A percentile compares a stretch with the other conserved stretches of the same genome.
phyloP scores from a whole-genome alignment of 768 basidiomycete species.

The Rhizopogon vinicolor region DNA sequence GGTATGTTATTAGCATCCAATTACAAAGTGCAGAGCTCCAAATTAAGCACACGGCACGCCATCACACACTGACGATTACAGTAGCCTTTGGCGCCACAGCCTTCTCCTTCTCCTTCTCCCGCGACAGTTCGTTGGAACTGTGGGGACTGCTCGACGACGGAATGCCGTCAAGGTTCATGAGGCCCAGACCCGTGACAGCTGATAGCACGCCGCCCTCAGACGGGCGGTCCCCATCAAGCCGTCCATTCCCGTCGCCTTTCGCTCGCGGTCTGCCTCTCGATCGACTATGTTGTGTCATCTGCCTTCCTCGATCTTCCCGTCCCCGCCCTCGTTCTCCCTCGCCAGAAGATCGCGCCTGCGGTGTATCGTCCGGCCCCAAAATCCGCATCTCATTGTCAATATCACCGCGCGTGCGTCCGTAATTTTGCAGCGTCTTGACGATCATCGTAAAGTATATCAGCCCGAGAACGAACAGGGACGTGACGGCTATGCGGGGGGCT shows the following conservation, averaged over 20 bases:
- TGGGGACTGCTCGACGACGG: conserved; percentile 4
- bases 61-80: background rate
- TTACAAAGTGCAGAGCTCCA: background rate
- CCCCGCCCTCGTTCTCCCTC: conserved; percentile 1
- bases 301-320: conserved; percentile 3
- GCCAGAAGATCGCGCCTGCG: background rate
- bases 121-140: conserved; percentile 8
- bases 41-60: background rate
- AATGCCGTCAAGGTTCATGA: conserved; percentile 17
- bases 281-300: background rate
- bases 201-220: conserved; percentile 13
- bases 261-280: conserved; percentile 4
- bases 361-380: background rate
- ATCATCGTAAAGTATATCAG: conserved; percentile 59
- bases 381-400: background rate
- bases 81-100: background rate
- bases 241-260: background rate
- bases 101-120: conserved; percentile 7
- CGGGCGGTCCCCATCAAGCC: background rate
- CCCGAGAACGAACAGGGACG: conserved; percentile 51
- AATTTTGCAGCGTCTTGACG: conserved; percentile 55
- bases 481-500: conserved; percentile 51
- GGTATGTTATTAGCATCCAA: background rate
- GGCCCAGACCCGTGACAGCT: conserved; percentile 23
- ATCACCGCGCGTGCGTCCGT: conserved; percentile 31